Base-by-base conservation (phyloP, 2,329 filamentous ascomycete species). In the Lachnellula occidentalis region DNA sequence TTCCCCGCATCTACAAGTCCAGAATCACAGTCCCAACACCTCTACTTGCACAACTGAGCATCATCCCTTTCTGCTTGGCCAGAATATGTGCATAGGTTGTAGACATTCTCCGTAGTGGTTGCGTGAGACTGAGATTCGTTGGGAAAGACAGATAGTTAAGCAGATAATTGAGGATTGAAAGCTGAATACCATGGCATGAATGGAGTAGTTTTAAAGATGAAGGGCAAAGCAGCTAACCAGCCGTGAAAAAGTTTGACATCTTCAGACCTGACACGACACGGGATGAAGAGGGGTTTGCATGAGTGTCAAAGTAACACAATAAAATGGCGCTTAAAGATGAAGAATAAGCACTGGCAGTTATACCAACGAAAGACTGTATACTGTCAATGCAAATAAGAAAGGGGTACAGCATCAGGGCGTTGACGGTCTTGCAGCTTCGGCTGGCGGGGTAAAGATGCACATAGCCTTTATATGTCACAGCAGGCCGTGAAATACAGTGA, bases 51-150 rank as follows among this genome's bases (percentile, higher is more conserved):
- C 27, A 31, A 31, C 27, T 31, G 27, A 31, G 27, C 27, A 11
- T 31, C 27, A 3, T 9, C 27, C 8, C 2, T 11, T 31, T 31
- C 64, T 1, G 71, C 69, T 3, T 72, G 6, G 70, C 64, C 43
- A 66, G 66, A 56, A 80, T 74, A 47, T 67, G 69, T 43, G 66
- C 58, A 48, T 61, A 53, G 22, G 62, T 51, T 42, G 54, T 50
- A 3, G 55, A 24, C 57, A 51, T 53, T 31, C 4, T 31, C 3
- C 9, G 27, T 31, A 9, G 27, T 3, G 27, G 9, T 31, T 31
- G 9, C 27, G 27, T 9, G 27, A 31, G 9, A 31, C 9, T 31
- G 9, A 31, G 9, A 11, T 31, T 4, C 9, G 27, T 8, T 24
- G 27, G 2, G 9, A 12, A 31, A 31, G 27, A 11, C 9, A 31